Evolutionary conservation across 371 early-diverging fungal species (phyloP).

Genomic region (Globomyces sp.): DNA sequence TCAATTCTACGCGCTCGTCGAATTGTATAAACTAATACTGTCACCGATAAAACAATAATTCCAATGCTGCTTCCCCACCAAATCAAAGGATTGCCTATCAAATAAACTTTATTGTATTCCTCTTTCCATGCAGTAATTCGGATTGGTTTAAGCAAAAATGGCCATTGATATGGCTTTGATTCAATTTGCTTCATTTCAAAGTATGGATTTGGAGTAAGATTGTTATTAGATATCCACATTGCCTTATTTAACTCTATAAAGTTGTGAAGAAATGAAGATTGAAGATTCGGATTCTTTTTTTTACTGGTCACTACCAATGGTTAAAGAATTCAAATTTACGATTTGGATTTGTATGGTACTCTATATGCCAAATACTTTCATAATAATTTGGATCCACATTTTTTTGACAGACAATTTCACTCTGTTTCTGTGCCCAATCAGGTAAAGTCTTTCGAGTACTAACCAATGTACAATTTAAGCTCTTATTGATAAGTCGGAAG

Average conservation of each 20-base stretch:
- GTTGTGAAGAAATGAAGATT: conserved; percentile 52
- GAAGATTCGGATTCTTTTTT: conserved; percentile 36
- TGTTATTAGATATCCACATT: conserved; percentile 82
- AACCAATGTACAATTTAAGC: conserved; percentile 48
- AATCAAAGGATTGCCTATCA: conserved; percentile 93
- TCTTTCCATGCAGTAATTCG: conserved; percentile 78
- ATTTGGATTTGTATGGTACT: conserved; percentile 73
- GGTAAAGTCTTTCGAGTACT: conserved; percentile 82
- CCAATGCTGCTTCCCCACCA: conserved; percentile 79
- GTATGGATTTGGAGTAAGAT: conserved; percentile 90
- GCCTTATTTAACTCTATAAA: conserved; percentile 74
- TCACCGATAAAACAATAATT: conserved; percentile 52
- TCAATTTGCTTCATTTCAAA: conserved; percentile 85
- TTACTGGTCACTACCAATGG: conserved; percentile 52
- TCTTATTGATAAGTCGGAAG: too few relatives aligned
- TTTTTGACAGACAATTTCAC: conserved; percentile 88
- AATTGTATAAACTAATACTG: conserved; percentile 48
- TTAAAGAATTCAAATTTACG: conserved; percentile 27
- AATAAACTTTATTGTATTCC: conserved; percentile 76
- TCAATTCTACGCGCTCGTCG: conserved; percentile 48
- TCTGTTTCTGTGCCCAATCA: conserved; percentile 98
- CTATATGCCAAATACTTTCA: conserved; percentile 93
- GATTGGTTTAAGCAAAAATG: conserved; percentile 75
- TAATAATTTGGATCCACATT: conserved; percentile 55
- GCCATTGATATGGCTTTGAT: conserved; percentile 88